Percentiles rank a stretch among this genome's conserved stretches.
Evolutionary conservation across 495 filamentous ascomycete species (phyloP).

Genomic region (Aspergillus steynii): DNA sequence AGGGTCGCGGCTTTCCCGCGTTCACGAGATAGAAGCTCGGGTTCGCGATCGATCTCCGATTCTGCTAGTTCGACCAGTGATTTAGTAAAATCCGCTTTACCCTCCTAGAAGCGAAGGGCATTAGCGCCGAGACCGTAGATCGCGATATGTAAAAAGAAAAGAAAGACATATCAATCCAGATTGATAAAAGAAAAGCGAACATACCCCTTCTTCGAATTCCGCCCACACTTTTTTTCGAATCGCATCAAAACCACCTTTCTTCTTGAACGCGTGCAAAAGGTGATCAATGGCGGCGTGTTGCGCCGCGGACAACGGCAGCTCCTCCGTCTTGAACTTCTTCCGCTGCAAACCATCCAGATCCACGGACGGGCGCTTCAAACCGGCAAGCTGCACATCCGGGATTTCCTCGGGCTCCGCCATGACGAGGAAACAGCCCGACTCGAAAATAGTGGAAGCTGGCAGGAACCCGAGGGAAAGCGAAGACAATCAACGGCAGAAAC

Average conservation of each 20-base stretch:
- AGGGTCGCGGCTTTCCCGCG: constrained; percentile 77
- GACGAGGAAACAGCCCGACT: constrained; percentile 13
- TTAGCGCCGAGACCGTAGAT: constrained; percentile 14
- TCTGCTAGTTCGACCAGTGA: constrained; percentile 71
- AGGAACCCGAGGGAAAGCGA: neutral
- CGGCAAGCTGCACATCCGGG: constrained; percentile 27
- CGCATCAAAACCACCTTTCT: constrained; percentile 86
- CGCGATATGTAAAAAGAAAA: constrained; percentile 2
- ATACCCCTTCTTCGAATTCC: constrained; percentile 74
- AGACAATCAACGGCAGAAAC: constrained; percentile 14
- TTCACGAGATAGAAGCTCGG: constrained; percentile 72
- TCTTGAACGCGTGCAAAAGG: constrained; percentile 80
- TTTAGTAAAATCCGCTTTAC: constrained; percentile 64
- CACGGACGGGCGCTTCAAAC: constrained; percentile 27
- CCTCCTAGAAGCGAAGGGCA: constrained; percentile 52
- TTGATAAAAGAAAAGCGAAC: constrained; percentile 22
- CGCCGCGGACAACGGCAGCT: constrained; percentile 71
- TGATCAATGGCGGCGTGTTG: constrained; percentile 75
- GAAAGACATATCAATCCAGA: neutral
- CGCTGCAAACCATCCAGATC: constrained; percentile 44
- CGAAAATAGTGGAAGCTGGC: neutral
- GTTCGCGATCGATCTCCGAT: constrained; percentile 78
- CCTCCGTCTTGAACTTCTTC: constrained; percentile 80
- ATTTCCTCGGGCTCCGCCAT: constrained; percentile 48
- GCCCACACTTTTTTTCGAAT: constrained; percentile 80